Base-by-base conservation (phyloP, 345 rosid genomes). In the Adansonia digitata region DNA sequence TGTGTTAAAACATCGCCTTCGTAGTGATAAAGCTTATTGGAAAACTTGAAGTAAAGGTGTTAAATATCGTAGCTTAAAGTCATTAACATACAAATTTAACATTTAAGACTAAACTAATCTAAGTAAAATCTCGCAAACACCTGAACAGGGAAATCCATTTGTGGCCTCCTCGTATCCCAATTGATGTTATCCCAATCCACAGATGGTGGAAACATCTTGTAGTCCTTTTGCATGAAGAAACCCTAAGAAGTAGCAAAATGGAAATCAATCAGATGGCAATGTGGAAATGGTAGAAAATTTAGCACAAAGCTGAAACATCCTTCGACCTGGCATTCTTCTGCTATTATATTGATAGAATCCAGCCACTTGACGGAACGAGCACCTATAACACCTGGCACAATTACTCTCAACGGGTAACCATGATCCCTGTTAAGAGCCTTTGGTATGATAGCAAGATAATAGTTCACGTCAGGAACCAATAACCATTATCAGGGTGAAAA, bases 331-430 rank as follows among this genome's bases (percentile, higher is more conserved):
- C 94, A 90, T 78, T 86, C 94, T 83, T 93, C 87, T 45, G 95
- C 94, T 83, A 89, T 84, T 65, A 94, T 69, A 73, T 86, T 85
- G 80, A 94, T 92, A 74, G 91, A 82, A 76, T 92, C 98, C 83
- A 94, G 81, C 98, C 98, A 94, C 82, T 94, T 94, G 79, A 94
- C 98, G 1, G 99, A 95, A 80, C 98, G 97, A 48, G 98, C 98
- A 76, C 94, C 99, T 66, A 95, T 95, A 68, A 91, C 90, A 85
- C 99, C 99, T 1, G 99, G 99, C 71, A 93, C 99, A 78, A 95
- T 74, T 81, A 82, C 93, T 76, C 99, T 83, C 67, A 95, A 66
- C 14, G 99, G 99, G 72, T 83, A 93, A 10, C 98, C 99, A 35
- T 95, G 99, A 83, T 95, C 99, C 84, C 97, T 84, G 86, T 88